Evolutionary conservation across 179 eudicot species (phyloP).

Genomic region (Pouteria campechiana): DNA sequence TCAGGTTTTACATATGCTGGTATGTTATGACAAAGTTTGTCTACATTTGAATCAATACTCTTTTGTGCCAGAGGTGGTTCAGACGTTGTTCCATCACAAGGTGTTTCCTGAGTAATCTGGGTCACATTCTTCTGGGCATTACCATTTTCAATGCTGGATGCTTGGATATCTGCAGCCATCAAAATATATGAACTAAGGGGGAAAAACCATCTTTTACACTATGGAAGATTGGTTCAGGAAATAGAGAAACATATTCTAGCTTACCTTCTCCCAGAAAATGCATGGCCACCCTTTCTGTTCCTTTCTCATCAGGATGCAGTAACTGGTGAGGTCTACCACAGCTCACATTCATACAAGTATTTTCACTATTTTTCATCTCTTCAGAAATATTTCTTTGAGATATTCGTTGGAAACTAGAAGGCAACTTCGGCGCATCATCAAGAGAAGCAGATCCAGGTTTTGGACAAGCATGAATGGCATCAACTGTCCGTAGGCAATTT

Average conservation of each 20-base stretch:
- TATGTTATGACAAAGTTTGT: not conserved
- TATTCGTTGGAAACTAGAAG: not conserved
- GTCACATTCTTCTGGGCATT: slow-evolving; percentile 1
- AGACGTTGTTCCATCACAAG: not conserved
- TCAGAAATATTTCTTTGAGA: not conserved
- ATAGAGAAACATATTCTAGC: not conserved
- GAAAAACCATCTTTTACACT: no score
- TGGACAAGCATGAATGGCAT: slow-evolving; percentile 3
- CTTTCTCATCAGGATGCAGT: not conserved
- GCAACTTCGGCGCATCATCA: not conserved
- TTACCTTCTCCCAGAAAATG: slow-evolving; percentile 5
- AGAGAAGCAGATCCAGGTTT: slow-evolving; percentile 2
- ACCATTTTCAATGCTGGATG: slow-evolving; percentile 4
- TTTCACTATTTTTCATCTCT: not conserved
- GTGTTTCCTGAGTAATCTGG: not conserved
- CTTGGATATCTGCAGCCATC: slow-evolving; percentile 1
- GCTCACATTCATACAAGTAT: slow-evolving; percentile 1
- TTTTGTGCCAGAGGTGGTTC: not conserved
- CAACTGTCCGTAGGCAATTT: slow-evolving; percentile 17
- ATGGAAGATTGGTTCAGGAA: not conserved
- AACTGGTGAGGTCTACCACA: not conserved
- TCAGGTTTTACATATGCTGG: not conserved
- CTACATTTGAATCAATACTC: slow-evolving; percentile 1
- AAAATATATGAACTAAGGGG: not conserved
- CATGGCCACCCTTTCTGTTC: slow-evolving; percentile 2